phyloP scores from a whole-genome alignment of 352 stramenopile species.

The Globisporangium heterothallicum region DNA sequence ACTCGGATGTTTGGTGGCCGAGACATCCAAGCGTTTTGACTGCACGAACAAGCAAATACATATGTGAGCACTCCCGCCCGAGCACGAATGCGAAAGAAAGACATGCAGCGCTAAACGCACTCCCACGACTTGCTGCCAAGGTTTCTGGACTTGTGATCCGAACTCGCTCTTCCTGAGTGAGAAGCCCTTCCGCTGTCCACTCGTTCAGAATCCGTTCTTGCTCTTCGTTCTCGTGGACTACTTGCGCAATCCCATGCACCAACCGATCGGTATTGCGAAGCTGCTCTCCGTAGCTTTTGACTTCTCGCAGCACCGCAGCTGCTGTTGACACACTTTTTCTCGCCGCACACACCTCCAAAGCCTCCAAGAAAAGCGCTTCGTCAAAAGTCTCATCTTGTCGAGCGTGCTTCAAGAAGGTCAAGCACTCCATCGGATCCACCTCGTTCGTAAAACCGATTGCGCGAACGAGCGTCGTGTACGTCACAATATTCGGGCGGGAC shows the following conservation, averaged over 20 bases:
- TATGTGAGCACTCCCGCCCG: too few species aligned
- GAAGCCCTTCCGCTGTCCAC: slow-evolving; percentile 29
- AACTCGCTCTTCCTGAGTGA: slow-evolving; percentile 33
- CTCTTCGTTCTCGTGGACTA: slow-evolving; percentile 26
- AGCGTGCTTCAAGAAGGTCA: slow-evolving; percentile 44
- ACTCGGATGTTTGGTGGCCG: slow-evolving; percentile 57
- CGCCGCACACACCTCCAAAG: slow-evolving; percentile 43
- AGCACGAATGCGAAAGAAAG: too few species aligned
- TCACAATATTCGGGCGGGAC: slow-evolving; percentile 70
- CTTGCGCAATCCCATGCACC: slow-evolving; percentile 32
- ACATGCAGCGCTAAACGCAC: too few species aligned
- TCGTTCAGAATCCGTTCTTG: slow-evolving; percentile 26
- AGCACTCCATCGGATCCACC: slow-evolving; percentile 28
- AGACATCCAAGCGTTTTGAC: slow-evolving; percentile 51
- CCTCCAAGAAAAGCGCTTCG: slow-evolving; percentile 53
- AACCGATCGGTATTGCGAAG: slow-evolving; percentile 36
- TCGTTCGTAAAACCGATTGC: slow-evolving; percentile 34
- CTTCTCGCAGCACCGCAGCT: slow-evolving; percentile 27
- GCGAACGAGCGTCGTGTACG: slow-evolving; percentile 65
- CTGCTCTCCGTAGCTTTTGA: slow-evolving; percentile 27
- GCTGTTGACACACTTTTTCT: slow-evolving; percentile 33
- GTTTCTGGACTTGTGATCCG: slow-evolving; percentile 8
- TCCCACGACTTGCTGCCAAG: background rate
- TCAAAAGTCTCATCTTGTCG: slow-evolving; percentile 50
- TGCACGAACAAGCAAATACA: slow-evolving; percentile 9